These are phyloP conservation scores for Russula sp. DNA, from an alignment of 768 basidiomycete genomes.

Conservation along the genomic window DNA sequence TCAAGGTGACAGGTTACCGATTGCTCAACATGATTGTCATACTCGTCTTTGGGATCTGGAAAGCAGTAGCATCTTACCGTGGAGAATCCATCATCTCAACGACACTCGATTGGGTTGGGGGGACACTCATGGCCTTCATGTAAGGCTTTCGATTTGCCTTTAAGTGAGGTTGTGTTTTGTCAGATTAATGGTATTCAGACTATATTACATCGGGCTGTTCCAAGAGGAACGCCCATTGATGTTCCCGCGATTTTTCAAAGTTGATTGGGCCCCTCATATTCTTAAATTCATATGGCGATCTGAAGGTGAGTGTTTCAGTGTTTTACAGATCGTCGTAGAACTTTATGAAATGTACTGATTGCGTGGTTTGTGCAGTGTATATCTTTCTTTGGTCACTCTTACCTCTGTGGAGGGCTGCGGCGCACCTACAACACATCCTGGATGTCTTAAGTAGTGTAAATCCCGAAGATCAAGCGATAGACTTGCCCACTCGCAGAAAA, in stretches of 20 bases:
- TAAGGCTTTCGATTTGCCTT: not conserved
- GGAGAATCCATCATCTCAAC: not conserved
- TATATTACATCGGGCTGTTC: not conserved
- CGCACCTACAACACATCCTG: too few species aligned
- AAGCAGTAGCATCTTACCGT: not conserved
- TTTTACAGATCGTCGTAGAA: too few species aligned
- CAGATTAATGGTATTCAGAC: not conserved
- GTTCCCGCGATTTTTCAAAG: not conserved
- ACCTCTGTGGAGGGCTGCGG: too few species aligned
- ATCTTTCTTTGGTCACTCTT: too few species aligned
- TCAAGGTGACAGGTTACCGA: conserved; percentile 2
- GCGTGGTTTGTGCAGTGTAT: too few species aligned
- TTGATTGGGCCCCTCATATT: too few species aligned
- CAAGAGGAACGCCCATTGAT: not conserved
- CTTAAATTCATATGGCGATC: too few species aligned
- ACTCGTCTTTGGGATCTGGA: not conserved
- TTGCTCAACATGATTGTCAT: not conserved
- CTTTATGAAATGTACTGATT: too few species aligned
- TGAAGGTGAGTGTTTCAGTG: too few species aligned
- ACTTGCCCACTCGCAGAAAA: too few species aligned
- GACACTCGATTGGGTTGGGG: not conserved
- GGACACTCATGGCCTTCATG: not conserved
- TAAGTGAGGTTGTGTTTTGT: not conserved
- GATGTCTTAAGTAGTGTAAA: too few species aligned
- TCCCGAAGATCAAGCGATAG: too few species aligned